These are phyloP conservation scores for Hapsidospora chrysogenum DNA, from an alignment of 495 filamentous ascomycete species.

Conservation along the genomic window DNA sequence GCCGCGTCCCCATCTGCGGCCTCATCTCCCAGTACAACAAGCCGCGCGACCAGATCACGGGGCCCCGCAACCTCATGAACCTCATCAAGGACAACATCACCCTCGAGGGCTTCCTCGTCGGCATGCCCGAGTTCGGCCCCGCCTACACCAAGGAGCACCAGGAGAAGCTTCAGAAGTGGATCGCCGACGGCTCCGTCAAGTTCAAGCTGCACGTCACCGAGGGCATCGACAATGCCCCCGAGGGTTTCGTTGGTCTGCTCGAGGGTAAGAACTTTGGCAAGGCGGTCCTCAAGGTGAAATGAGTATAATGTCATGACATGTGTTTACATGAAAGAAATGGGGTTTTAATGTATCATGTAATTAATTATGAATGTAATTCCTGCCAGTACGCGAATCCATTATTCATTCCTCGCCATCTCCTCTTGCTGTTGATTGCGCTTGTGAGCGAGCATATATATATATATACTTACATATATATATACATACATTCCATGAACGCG, in stretches of 20 bases:
- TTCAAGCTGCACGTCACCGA: conserved; percentile 49
- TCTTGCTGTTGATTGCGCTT: too few species aligned
- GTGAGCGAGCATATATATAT: too few species aligned
- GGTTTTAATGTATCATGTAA: too few species aligned
- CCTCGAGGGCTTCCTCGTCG: conserved; percentile 64
- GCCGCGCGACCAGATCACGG: conserved; percentile 38
- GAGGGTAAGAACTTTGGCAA: conserved; percentile 87
- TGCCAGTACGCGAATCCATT: too few species aligned
- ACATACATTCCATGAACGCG: too few species aligned
- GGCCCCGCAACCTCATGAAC: conserved; percentile 46
- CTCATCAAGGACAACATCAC: conserved; percentile 15
- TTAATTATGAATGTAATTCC: too few species aligned
- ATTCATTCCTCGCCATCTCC: too few species aligned
- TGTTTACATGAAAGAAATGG: too few species aligned
- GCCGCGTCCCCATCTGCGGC: conserved; percentile 46
- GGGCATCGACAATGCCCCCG: conserved; percentile 68
- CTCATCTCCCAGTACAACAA: conserved; percentile 52
- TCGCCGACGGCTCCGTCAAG: conserved; percentile 68
- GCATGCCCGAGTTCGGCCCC: conserved; percentile 43
- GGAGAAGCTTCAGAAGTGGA: conserved; percentile 68
- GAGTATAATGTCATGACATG: not conserved
- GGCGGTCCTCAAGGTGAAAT: conserved; percentile 57
- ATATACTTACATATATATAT: too few species aligned
- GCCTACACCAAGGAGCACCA: conserved; percentile 64
- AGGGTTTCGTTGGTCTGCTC: conserved; percentile 77